Percentiles rank a stretch among this genome's conserved stretches.
Evolutionary conservation across 768 basidiomycete genomes (phyloP).

Genomic region (Lactifluus pinguis): DNA sequence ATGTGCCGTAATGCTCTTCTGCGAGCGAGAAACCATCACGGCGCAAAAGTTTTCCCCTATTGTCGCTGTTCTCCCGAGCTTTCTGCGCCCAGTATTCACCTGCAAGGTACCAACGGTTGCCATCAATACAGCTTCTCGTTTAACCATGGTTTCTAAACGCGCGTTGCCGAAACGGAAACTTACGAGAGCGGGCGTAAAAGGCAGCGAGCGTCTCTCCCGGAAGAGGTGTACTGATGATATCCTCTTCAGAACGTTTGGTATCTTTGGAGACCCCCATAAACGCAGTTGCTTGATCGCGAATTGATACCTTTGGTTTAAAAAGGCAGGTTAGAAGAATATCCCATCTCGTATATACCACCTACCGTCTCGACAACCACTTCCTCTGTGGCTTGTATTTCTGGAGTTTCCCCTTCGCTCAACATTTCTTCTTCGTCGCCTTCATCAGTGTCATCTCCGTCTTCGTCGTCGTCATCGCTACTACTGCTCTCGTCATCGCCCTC

Average conservation of each 20-base stretch:
- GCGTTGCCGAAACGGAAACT: constrained; percentile 23
- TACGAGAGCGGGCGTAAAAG: constrained; percentile 78
- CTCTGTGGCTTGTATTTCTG: constrained; percentile 21
- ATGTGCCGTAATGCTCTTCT: constrained; percentile 58
- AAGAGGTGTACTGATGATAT: constrained; percentile 66
- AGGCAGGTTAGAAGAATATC: not conserved
- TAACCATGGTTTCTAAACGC: not conserved
- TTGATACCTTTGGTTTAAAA: constrained; percentile 25
- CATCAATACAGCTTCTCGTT: not conserved
- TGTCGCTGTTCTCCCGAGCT: constrained; percentile 50
- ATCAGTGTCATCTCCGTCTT: constrained; percentile 41
- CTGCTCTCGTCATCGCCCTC: constrained; percentile 56
- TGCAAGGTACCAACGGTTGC: constrained; percentile 21
- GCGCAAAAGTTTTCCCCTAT: constrained; percentile 69
- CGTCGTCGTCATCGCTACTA: constrained; percentile 51
- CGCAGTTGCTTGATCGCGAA: constrained; percentile 36
- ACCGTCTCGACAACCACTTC: constrained; percentile 21
- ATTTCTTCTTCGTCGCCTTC: constrained; percentile 26
- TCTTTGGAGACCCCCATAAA: constrained; percentile 63
- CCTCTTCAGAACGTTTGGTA: constrained; percentile 52
- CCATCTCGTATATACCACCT: constrained; percentile 4
- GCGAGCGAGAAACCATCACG: constrained; percentile 73
- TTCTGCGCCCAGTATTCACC: constrained; percentile 77
- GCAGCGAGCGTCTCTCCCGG: constrained; percentile 77
- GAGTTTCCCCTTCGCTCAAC: constrained; percentile 26